Evolutionary conservation across 768 basidiomycete species (phyloP).

Genomic region (Sistotremastrum suecicum): DNA sequence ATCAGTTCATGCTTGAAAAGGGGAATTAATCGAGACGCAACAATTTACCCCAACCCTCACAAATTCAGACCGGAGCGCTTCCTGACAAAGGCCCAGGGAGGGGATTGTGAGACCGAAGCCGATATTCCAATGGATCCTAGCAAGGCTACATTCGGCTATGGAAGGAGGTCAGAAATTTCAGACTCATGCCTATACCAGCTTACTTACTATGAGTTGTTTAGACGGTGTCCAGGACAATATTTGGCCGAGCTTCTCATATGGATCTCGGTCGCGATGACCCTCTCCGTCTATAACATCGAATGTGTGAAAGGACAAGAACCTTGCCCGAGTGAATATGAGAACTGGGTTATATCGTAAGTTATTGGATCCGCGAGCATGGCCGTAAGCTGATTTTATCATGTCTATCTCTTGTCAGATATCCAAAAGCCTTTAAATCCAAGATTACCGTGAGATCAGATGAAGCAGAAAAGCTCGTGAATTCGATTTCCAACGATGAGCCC

Average conservation of each 20-base stretch:
- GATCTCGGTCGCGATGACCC: conserved; percentile 15
- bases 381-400: too few species aligned
- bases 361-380: too few species aligned
- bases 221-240: conserved; percentile 2
- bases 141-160: conserved; percentile 5
- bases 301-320: too few species aligned
- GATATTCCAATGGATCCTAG: background rate
- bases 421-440: too few species aligned
- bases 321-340: too few species aligned
- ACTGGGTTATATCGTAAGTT: too few species aligned
- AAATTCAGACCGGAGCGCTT: conserved; percentile 5
- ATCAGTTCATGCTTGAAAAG: background rate
- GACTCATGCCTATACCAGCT: too few species aligned
- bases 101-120: background rate
- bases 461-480: too few species aligned
- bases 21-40: conserved; percentile 1
- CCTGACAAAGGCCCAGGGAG: background rate
- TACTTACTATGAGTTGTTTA: too few species aligned
- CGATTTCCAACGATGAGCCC: too few species aligned
- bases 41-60: background rate
- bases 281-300: conserved; percentile 16
- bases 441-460: too few species aligned
- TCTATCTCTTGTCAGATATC: too few species aligned
- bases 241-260: conserved; percentile 19
- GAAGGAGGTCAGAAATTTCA: background rate